Evolutionary conservation across 2,329 filamentous ascomycete genomes (phyloP), one percentile per base, ranked within the genome.

Genomic region (Aspergillus sp.): DNA sequence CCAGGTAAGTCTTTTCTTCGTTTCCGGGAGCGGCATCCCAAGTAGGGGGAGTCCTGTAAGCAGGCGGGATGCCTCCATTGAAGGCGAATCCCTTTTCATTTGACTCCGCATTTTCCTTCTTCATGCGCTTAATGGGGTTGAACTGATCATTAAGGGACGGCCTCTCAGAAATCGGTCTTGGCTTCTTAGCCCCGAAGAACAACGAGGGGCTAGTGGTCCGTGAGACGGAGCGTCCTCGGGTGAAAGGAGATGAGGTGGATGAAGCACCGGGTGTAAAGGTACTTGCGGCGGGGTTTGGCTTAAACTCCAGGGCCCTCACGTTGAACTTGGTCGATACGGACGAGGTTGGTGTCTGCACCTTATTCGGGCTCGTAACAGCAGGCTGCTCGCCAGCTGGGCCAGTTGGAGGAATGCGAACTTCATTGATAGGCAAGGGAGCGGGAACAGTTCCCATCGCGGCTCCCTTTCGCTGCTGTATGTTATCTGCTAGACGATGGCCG

Each of bases 1-100:
- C 87, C 54, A 87, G 85, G 74, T 93, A 96, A 0, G 87, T 91
- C 70, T 90, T 91, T 65, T 96, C 91, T 47, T 85, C 82, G 65
- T 91, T 89, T 19, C 88, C 87, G 52, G 86, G 80, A 23, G 87
- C 78, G 61, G 88, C 86, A 62, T 90, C 88, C 94, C 95, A 99
- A 0, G 89, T 93, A 0, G 92, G 92, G 10, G 84, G 81, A 1
- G 95, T 98, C 68, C 92, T 89, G 76, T 89, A 97, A 4, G 94
- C 88, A 28, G 90, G 89, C 39, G 90, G 89, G 56, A 97, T 85
- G n/a, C 92, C 92, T 50, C 88, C 89, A 70, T 95, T 96, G 60
- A 87, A 85, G 38, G 87, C 83, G 81, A 89, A 92, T 64, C 90
- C 87, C 67, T 84, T 83, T 3, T 78, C 76, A 58, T 81, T 79